Evolutionary conservation across 768 basidiomycete species (phyloP).

Genomic region (Cytidiella melzeri): DNA sequence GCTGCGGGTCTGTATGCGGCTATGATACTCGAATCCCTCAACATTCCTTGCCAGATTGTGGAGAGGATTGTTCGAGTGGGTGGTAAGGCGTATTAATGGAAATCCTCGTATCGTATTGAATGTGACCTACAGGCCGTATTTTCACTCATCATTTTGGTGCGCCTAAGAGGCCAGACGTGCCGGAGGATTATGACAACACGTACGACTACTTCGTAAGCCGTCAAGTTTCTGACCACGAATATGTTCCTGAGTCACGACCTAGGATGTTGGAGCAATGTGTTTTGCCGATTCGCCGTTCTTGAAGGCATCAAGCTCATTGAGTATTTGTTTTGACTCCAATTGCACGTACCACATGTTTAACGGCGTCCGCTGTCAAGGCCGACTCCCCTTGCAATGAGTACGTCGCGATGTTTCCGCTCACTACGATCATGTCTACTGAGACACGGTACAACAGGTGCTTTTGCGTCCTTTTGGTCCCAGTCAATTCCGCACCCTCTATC

Average conservation of each 20-base stretch:
- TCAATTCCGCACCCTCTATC: neutral
- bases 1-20: conserved; percentile 20
- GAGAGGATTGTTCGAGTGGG: conserved; percentile 36
- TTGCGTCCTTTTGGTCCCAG: neutral
- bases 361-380: too few species aligned
- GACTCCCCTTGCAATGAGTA: neutral
- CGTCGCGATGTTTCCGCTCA: neutral
- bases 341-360: too few species aligned
- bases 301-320: neutral
- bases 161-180: too few species aligned
- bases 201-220: neutral
- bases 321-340: neutral
- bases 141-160: neutral
- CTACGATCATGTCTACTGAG: neutral
- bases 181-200: neutral
- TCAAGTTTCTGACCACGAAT: neutral
- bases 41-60: conserved; percentile 39
- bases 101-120: too few species aligned
- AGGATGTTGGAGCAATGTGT: conserved; percentile 22
- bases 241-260: too few species aligned
- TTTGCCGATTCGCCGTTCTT: conserved; percentile 16
- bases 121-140: too few species aligned
- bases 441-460: neutral
- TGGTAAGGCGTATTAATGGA: too few species aligned
- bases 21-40: conserved; percentile 37